Base-by-base conservation (phyloP, 1,284 basidiomycete species). In the Erythrobasidium hasegawianum region DNA sequence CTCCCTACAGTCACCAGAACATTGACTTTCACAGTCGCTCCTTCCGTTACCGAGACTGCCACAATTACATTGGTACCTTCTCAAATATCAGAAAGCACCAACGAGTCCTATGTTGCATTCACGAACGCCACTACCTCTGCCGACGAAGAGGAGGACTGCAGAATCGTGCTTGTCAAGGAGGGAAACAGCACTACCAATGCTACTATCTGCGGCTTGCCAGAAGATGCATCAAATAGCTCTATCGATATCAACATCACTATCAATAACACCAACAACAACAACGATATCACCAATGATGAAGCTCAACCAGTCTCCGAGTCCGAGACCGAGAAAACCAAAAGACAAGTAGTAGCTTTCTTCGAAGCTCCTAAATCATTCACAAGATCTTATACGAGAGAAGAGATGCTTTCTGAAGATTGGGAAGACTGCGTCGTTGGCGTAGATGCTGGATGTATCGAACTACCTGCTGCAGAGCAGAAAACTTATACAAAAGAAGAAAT, bases 351-450 rank as follows among this genome's bases (percentile, higher is more conserved):
- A 22, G 61, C 61, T 47, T 64, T 57, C 54, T 64, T 64, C 41
- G 38, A 64, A 45, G 22, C 54, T 24, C 61, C 62, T n/a, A 50
- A 38, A 14, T n/a, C 40, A 27, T 16, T 47, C 24, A 16, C 14
- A 26, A 59, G 22, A 47, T 13, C 50, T 13, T 60, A 57, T 24
- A 52, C 55, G 22, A n/a, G 56, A 41, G 56, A 49, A 11, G 55
- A 57, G n/a, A 65, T 65, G 62, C 26, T 65, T 29, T 57, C 55
- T 20, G 62, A 65, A 22, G 27, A 39, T 13, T 65, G 62, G 62
- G 62, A 65, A 18, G 62, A 65, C 45, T 65, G 62, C 29, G n/a
- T 58, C n/a, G 56, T 65, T 38, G 62, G 62, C 38, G 33, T 50
- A 10, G 62, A 65, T 40, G 55, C 39, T 16, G 45, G 27, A 14